Evolutionary conservation across 345 rosid species (phyloP).

Genomic region (Gynandropsis gynandra): DNA sequence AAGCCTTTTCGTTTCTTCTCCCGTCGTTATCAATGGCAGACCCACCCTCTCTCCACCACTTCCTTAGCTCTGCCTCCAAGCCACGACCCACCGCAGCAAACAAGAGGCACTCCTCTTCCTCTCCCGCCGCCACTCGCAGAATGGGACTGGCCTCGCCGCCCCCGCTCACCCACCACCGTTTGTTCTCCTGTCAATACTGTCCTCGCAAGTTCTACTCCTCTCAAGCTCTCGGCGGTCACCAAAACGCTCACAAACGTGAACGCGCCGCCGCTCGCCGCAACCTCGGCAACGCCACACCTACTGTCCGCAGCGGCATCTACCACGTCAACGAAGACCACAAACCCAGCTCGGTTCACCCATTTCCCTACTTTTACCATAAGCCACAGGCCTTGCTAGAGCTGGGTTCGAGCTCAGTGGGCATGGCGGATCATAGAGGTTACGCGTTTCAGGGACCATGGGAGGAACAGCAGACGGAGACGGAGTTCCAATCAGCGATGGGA

Average conservation of each 20-base stretch:
- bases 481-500: background rate
- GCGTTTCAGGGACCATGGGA: background rate
- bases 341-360: constrained; percentile 10
- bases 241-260: constrained; percentile 94
- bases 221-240: constrained; percentile 98
- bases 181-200: constrained; percentile 78
- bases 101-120: constrained; percentile 11
- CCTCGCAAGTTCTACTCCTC: constrained; percentile 86
- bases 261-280: constrained; percentile 23
- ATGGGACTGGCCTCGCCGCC: background rate
- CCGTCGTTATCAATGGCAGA: background rate
- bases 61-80: constrained; percentile 14
- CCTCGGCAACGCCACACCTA: background rate
- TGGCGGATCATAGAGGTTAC: background rate
- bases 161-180: constrained; percentile 28
- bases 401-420: background rate
- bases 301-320: background rate
- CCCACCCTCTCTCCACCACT: background rate
- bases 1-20: no score
- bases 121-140: constrained; percentile 7
- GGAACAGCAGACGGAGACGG: background rate
- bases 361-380: constrained; percentile 20
- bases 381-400: background rate
- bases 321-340: constrained; percentile 10
- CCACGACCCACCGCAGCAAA: constrained; percentile 15